These are phyloP conservation scores for Lipomyces sp. DNA, from an alignment of 805 yeast genomes.

Conservation along the genomic window DNA sequence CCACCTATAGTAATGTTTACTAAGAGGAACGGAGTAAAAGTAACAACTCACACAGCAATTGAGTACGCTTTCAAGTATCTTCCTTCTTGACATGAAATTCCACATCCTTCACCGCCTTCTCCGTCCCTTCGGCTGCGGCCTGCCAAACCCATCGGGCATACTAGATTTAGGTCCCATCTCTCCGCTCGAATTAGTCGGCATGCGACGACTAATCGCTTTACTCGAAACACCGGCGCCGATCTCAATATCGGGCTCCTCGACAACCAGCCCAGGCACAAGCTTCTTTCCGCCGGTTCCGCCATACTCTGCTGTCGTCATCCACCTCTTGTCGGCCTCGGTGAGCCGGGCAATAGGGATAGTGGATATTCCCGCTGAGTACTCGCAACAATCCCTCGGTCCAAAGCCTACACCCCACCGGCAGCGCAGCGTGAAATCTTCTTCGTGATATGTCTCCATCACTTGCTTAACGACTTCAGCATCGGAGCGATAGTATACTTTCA, in stretches of 20 bases:
- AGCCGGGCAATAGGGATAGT: slow-evolving; percentile 81
- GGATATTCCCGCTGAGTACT: slow-evolving; percentile 85
- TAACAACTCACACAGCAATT: too few relatives aligned
- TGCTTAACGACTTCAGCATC: slow-evolving; percentile 85
- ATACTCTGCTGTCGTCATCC: slow-evolving; percentile 90
- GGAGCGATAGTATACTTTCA: slow-evolving; percentile 83
- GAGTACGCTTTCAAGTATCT: too few relatives aligned
- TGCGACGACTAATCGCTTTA: slow-evolving; percentile 82
- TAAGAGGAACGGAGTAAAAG: too few relatives aligned
- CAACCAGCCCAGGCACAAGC: slow-evolving; percentile 68
- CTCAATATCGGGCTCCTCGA: slow-evolving; percentile 97
- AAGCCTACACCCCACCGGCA: slow-evolving; percentile 99
- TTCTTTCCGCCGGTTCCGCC: slow-evolving; percentile 95
- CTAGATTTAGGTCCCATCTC: slow-evolving; percentile 28
- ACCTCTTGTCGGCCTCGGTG: slow-evolving; percentile 89
- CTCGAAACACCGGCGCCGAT: slow-evolving; percentile 92
- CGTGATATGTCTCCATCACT: slow-evolving; percentile 57
- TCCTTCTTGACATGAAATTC: too few relatives aligned
- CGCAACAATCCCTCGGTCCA: slow-evolving; percentile 98
- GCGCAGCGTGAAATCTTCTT: slow-evolving; percentile 62
- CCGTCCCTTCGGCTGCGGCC: too few relatives aligned
- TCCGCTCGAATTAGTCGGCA: slow-evolving; percentile 80
- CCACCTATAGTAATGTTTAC: too few relatives aligned
- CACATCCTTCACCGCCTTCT: too few relatives aligned
- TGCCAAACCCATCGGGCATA: not conserved